Conservation (phyloP, 2,329 filamentous ascomycete species). For the Bipolaris oryzae region DNA sequence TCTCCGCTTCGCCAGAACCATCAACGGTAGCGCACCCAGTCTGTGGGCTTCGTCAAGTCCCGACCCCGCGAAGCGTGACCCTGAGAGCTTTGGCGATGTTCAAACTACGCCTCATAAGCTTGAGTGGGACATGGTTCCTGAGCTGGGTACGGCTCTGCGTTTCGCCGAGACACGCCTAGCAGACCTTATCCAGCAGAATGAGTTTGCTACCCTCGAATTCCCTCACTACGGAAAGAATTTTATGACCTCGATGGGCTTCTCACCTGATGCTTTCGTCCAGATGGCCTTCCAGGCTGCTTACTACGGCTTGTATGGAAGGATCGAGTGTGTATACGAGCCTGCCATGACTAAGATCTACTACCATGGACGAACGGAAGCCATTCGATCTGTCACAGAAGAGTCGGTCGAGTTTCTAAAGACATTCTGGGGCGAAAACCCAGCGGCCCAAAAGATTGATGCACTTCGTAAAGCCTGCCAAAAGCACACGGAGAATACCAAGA, state of each 20-base stretch:
- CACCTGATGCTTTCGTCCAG: conserved; percentile 95
- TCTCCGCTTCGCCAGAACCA: conserved; percentile 89
- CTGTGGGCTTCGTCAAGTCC: conserved; percentile 91
- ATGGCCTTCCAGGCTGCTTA: conserved; percentile 99
- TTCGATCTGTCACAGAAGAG: conserved; percentile 82
- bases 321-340: conserved; percentile 96
- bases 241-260: conserved; percentile 96
- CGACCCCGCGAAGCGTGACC: conserved; percentile 90
- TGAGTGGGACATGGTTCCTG: conserved; percentile 96
- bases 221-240: conserved; percentile 92
- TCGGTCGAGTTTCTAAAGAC: conserved; percentile 87
- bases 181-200: conserved; percentile 94
- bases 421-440: conserved; percentile 91
- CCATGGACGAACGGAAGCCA: conserved; percentile 92
- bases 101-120: conserved; percentile 93
- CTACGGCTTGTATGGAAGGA: conserved; percentile 91
- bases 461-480: conserved; percentile 82
- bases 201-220: conserved; percentile 93
- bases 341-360: conserved; percentile 97
- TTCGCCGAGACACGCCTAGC: conserved; percentile 95
- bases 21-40: conserved; percentile 90
- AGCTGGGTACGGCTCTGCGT: conserved; percentile 86
- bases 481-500: conserved; percentile 78
- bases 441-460: conserved; percentile 82
- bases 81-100: conserved; percentile 88